phyloP scores from a whole-genome alignment of 2,329 filamentous ascomycete genomes.

The Amylocarpus encephaloides region DNA sequence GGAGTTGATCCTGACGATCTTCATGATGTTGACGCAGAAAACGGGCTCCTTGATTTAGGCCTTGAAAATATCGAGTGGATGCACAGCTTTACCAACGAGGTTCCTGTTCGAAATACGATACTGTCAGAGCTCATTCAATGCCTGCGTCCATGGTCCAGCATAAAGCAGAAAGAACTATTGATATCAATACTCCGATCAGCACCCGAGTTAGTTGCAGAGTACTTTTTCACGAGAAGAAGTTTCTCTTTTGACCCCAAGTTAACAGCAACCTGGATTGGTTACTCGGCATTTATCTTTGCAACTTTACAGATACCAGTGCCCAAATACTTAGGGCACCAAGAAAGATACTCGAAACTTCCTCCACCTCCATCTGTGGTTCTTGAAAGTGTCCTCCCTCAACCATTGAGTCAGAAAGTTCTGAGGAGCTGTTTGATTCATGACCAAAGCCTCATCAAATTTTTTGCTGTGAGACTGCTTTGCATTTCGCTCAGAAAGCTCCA shows the following conservation, averaged over 20 bases:
- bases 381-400: conserved; percentile 79
- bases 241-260: conserved; percentile 89
- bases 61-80: conserved; percentile 66
- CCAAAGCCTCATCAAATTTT: conserved; percentile 77
- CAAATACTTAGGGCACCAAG: conserved; percentile 59
- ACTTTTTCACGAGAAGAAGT: conserved; percentile 71
- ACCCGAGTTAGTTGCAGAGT: conserved; percentile 82
- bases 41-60: conserved; percentile 52
- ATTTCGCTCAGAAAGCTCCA: conserved; percentile 74
- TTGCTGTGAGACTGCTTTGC: conserved; percentile 73
- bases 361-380: conserved; percentile 74
- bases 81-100: conserved; percentile 56
- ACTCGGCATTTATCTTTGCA: conserved; percentile 81
- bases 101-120: conserved; percentile 72
- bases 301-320: conserved; percentile 71
- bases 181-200: conserved; percentile 72
- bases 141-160: conserved; percentile 76
- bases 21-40: conserved; percentile 38
- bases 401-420: conserved; percentile 73
- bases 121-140: conserved; percentile 73
- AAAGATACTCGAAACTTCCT: conserved; percentile 58
- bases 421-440: conserved; percentile 72
- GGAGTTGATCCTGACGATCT: conserved; percentile 54
- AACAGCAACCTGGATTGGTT: conserved; percentile 91
- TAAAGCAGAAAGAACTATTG: conserved; percentile 74